Conservation (phyloP, 345 rosid genomes). For the Raphanus sativus region DNA sequence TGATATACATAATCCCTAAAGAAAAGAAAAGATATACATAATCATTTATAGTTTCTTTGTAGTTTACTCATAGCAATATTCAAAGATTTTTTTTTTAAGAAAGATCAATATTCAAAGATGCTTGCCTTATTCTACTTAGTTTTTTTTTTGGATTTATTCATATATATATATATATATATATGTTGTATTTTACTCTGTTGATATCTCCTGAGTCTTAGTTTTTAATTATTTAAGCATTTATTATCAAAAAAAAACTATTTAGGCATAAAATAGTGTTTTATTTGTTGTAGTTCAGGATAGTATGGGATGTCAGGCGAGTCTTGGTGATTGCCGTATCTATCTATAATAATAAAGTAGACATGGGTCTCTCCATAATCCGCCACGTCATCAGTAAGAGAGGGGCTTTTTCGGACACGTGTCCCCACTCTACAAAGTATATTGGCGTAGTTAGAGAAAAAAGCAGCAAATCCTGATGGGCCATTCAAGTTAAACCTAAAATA, state of each 20-base stretch:
- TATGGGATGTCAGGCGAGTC: neutral
- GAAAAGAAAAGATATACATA: neutral
- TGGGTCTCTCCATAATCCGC: no score
- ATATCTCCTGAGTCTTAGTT: neutral
- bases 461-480: no score
- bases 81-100: no score
- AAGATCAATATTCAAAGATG: neutral
- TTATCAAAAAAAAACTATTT: no score
- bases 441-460: no score
- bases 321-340: neutral
- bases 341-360: no score
- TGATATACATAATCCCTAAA: neutral
- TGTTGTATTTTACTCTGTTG: neutral
- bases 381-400: no score
- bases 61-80: neutral
- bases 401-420: no score
- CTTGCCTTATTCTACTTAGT: neutral
- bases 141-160: neutral
- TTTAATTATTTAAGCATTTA: neutral
- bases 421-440: no score
- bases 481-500: no score
- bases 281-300: neutral
- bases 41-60: neutral
- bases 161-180: no score
- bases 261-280: neutral